Conservation (phyloP, 495 filamentous ascomycete species). For the Hypoxylon fuscum region DNA sequence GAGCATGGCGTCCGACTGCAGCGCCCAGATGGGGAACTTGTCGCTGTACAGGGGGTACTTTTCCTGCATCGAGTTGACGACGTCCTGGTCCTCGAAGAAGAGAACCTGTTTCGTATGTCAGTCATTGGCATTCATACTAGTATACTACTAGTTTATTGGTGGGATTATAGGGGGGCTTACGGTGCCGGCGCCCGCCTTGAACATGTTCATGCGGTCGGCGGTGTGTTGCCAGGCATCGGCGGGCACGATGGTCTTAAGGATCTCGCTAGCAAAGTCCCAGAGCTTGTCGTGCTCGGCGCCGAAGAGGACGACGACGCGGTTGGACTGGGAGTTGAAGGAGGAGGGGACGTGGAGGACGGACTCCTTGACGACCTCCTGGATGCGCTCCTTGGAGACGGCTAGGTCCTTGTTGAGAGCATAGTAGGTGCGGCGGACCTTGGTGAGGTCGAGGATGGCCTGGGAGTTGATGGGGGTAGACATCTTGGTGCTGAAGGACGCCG, state of each 20-base stretch:
- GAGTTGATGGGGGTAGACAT: slow-evolving; percentile 42
- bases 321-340: slow-evolving; percentile 73
- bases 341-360: slow-evolving; percentile 63
- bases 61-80: slow-evolving; percentile 60
- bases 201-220: slow-evolving; percentile 57
- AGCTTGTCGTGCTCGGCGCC: slow-evolving; percentile 71
- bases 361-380: slow-evolving; percentile 66
- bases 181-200: slow-evolving; percentile 66
- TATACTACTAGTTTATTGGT: background rate
- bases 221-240: slow-evolving; percentile 61
- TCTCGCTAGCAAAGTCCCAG: slow-evolving; percentile 65
- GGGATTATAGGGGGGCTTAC: slow-evolving; percentile 42
- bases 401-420: slow-evolving; percentile 68
- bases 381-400: slow-evolving; percentile 58
- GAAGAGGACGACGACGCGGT: slow-evolving; percentile 68
- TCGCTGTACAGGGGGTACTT: slow-evolving; percentile 67
- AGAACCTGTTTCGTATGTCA: slow-evolving; percentile 55
- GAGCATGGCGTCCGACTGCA: slow-evolving; percentile 71
- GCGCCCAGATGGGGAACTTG: slow-evolving; percentile 69
- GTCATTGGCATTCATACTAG: slow-evolving; percentile 1
- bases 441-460: slow-evolving; percentile 58
- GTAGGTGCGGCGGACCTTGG: slow-evolving; percentile 66
- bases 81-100: slow-evolving; percentile 69
- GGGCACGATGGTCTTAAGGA: slow-evolving; percentile 67
- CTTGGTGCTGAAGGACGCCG: slow-evolving; percentile 31